Conservation (phyloP, 1,139 yeast species). For the Yamadazyma epiphylla region DNA sequence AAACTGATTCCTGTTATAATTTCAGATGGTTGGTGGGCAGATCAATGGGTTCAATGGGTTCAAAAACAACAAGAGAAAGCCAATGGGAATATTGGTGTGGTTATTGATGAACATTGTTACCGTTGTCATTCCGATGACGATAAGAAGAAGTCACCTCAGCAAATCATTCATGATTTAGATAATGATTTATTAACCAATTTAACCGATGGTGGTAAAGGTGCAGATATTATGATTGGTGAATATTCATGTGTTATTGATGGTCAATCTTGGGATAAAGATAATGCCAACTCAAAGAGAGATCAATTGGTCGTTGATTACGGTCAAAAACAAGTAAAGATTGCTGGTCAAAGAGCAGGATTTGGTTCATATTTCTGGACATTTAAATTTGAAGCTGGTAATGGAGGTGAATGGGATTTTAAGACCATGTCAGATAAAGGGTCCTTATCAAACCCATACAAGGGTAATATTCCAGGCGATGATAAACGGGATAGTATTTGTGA, state of each 20-base stretch:
- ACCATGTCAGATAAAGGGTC: constrained; percentile 73
- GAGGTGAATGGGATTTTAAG: constrained; percentile 94
- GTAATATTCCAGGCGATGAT: constrained; percentile 32
- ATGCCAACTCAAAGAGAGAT: constrained; percentile 41
- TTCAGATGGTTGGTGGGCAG: constrained; percentile 94
- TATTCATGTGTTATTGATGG: constrained; percentile 85
- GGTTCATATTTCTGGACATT: constrained; percentile 91
- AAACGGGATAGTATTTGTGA: constrained; percentile 41
- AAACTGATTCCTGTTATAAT: constrained; percentile 64
- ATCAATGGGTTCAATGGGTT: constrained; percentile 73
- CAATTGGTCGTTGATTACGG: constrained; percentile 38
- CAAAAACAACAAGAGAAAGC: constrained; percentile 34
- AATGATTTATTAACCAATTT: constrained; percentile 50
- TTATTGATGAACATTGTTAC: constrained; percentile 83
- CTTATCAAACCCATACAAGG: constrained; percentile 27
- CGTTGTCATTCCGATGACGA: constrained; percentile 81
- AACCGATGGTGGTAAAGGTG: constrained; percentile 43
- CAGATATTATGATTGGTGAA: constrained; percentile 83
- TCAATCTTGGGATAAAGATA: constrained; percentile 60
- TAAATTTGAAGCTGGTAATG: constrained; percentile 82
- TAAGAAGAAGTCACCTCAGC: constrained; percentile 58
- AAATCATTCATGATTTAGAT: constrained; percentile 57
- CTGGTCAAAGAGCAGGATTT: constrained; percentile 50
- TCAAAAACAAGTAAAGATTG: constrained; percentile 36
- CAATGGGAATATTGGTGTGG: constrained; percentile 49